Base-by-base conservation (phyloP, 305 asterid genomes). In the Fraxinus greggii region DNA sequence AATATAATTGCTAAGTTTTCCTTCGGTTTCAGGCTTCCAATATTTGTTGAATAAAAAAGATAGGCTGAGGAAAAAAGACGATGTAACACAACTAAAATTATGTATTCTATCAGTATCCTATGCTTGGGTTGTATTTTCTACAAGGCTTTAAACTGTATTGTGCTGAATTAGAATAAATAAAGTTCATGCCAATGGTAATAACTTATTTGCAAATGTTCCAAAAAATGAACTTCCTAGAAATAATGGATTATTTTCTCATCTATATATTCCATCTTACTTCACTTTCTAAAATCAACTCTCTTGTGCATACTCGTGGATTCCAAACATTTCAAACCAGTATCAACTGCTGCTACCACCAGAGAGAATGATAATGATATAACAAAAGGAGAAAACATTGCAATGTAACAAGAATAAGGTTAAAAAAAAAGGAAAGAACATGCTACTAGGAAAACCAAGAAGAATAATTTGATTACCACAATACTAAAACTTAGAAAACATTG, bases 1-100 rank as follows among this genome's bases (percentile, higher is more conserved):
- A 10, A 78, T 86, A 87, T 84, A 80, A 86, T 80, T 38, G 36
- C 63, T 38, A 36, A 42, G 17, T 76, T 3, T 4, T 2, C n/a
- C 33, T 65, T 9, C 33, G 28, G n/a, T 8, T 65, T 28, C n/a
- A 61, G 12, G 31, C 12, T 26, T 26, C 73, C 73, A 3, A 65
- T 26, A 65, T 65, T 5, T 24, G n/a, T 26, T 3, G 19, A 65
- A 65, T 65, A 26, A 26, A 65, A 65, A 65, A 65, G 33, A 1
- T 3, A 8, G 17, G 32, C n/a, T 24, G 3, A 7, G 3, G 12
- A 7, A 38, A 40, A 40, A 40, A 40, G 12, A 8, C 2, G 3
- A 4, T 42, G 51, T 12, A 12, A 42, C 51, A 42, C 51, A 42
- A 38, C 12, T 10, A 8, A 38, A 8, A 38, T 38, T 2, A 38